Conservation (phyloP, 768 basidiomycete species). For the Naematelia encephala region DNA sequence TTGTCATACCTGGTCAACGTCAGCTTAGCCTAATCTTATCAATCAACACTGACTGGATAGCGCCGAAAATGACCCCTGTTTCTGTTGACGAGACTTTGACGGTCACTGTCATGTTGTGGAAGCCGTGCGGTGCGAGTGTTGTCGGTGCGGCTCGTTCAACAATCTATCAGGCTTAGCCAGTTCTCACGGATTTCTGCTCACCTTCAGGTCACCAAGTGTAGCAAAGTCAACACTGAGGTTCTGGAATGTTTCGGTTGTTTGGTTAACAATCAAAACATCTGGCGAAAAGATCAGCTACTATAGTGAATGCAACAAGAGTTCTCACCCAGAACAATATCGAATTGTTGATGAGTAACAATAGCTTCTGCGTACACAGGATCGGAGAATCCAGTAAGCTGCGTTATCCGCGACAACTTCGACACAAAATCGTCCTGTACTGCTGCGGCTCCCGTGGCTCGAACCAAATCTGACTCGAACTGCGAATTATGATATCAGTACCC, state of each 20-base stretch:
- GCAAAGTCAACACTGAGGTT: slow-evolving; percentile 97
- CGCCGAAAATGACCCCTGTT: slow-evolving; percentile 96
- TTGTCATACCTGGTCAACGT: slow-evolving; percentile 86
- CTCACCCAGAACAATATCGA: slow-evolving; percentile 85
- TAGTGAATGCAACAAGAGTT: slow-evolving; percentile 24
- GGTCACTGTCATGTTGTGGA: slow-evolving; percentile 97
- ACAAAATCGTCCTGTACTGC: slow-evolving; percentile 89
- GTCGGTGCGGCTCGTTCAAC: slow-evolving; percentile 93
- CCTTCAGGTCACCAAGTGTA: slow-evolving; percentile 91
- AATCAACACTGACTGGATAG: slow-evolving; percentile 67
- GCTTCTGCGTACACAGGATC: slow-evolving; percentile 98
- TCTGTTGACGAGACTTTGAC: slow-evolving; percentile 97
- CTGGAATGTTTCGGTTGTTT: slow-evolving; percentile 87
- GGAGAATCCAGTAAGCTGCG: slow-evolving; percentile 96
- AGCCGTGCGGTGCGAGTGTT: slow-evolving; percentile 90
- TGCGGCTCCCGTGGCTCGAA: slow-evolving; percentile 77
- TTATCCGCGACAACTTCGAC: slow-evolving; percentile 86
- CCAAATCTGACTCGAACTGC: slow-evolving; percentile 84
- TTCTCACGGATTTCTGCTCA: slow-evolving; percentile 49
- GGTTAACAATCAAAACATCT: slow-evolving; percentile 97
- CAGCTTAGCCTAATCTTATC: slow-evolving; percentile 96
- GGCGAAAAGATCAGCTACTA: slow-evolving; percentile 7
- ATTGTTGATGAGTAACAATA: slow-evolving; percentile 94
- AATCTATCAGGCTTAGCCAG: background rate
- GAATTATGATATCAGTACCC: background rate